Conservation (phyloP, 108 stramenopile species). For the Skeletonema menzelii region DNA sequence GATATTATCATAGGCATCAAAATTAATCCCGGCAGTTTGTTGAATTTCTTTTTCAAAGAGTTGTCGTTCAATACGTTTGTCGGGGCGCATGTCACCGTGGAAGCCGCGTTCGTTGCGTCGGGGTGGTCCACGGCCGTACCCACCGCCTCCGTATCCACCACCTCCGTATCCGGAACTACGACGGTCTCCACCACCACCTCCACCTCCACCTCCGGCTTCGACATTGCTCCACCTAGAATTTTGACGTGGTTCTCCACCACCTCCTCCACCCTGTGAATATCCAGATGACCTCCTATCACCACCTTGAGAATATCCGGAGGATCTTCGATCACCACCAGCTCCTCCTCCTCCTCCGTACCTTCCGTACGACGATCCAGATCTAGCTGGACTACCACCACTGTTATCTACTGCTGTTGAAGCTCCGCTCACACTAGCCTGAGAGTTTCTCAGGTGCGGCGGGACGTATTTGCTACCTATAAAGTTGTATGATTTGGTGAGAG, state of each 20-base stretch:
- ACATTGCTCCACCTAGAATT: slow-evolving; percentile 6
- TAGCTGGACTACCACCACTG: slow-evolving; percentile 29
- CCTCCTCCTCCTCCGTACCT: slow-evolving; percentile 33
- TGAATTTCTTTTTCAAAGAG: slow-evolving; percentile 78
- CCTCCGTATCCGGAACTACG: slow-evolving; percentile 4
- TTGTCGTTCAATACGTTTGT: slow-evolving; percentile 72
- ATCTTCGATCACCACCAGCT: slow-evolving; percentile 34
- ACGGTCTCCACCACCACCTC: neutral
- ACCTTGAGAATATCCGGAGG: slow-evolving; percentile 37
- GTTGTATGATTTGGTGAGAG: neutral
- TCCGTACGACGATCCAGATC: slow-evolving; percentile 6
- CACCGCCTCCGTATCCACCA: slow-evolving; percentile 25
- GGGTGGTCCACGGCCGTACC: slow-evolving; percentile 29
- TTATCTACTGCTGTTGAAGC: slow-evolving; percentile 25
- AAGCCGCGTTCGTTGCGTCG: slow-evolving; percentile 71
- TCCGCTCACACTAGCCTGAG: slow-evolving; percentile 65
- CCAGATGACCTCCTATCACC: slow-evolving; percentile 11
- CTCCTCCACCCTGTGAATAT: slow-evolving; percentile 17
- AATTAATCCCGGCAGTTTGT: slow-evolving; percentile 99
- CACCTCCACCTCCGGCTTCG: slow-evolving; percentile 18
- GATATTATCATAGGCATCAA: slow-evolving; percentile 98
- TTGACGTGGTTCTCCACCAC: slow-evolving; percentile 27
- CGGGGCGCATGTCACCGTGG: slow-evolving; percentile 82
- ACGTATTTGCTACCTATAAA: slow-evolving; percentile 92
- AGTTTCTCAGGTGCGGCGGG: slow-evolving; percentile 94